Conservation (phyloP, 495 filamentous ascomycete genomes). For the Aspergillus ostianus region DNA sequence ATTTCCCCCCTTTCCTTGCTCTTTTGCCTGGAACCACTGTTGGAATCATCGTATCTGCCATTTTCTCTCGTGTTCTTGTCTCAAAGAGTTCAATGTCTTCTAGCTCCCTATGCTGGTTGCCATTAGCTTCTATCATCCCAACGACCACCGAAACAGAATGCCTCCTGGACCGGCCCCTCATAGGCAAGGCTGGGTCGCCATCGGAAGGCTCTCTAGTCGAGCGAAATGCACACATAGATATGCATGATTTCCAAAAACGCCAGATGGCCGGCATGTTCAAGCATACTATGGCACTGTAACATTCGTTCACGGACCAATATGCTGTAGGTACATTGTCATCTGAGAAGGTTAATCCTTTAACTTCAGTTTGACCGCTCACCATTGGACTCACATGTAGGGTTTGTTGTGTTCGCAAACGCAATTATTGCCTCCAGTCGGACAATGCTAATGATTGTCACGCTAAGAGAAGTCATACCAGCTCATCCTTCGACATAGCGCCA, state of each 20-base stretch:
- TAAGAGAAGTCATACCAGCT: too few relatives aligned
- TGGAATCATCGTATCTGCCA: background rate
- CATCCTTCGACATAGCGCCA: too few relatives aligned
- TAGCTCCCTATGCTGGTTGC: background rate
- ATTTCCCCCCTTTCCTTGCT: too few relatives aligned
- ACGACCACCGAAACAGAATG: background rate
- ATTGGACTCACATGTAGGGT: constrained; percentile 2
- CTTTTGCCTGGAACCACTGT: too few relatives aligned
- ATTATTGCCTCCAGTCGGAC: background rate
- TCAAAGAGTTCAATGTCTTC: background rate
- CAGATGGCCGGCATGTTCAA: constrained; percentile 3
- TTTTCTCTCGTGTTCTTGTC: background rate
- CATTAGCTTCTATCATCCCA: background rate
- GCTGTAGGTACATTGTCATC: constrained; percentile 3
- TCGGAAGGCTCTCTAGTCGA: background rate
- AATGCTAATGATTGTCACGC: background rate
- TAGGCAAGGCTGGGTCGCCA: background rate
- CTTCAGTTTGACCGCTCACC: background rate
- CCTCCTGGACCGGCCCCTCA: background rate
- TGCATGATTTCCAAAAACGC: background rate
- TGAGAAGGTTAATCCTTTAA: background rate
- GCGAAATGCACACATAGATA: background rate
- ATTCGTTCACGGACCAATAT: constrained; percentile 4
- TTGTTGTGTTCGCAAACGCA: background rate
- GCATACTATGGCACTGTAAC: background rate